phyloP scores from a whole-genome alignment of 2,329 filamentous ascomycete genomes.

The Fonsecaea pedrosoi region DNA sequence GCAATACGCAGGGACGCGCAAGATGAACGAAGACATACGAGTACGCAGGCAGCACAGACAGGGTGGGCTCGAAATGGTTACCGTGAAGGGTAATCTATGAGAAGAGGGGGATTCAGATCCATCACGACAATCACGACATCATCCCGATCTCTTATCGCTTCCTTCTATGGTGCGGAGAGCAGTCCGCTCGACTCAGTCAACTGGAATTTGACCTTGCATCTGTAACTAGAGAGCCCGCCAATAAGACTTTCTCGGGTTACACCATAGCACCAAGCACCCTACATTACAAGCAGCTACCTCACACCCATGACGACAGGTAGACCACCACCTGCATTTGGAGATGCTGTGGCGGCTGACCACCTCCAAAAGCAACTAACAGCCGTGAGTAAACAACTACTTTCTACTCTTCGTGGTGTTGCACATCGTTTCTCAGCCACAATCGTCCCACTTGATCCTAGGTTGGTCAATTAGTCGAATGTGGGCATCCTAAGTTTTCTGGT shows the following conservation, averaged over 20 bases:
- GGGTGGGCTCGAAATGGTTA: neutral
- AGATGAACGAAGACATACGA: neutral
- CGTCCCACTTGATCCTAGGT: neutral
- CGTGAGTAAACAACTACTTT: neutral
- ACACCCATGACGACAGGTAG: neutral
- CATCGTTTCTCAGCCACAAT: neutral
- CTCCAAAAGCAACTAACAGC: neutral
- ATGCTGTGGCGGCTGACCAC: neutral
- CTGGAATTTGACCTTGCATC: neutral
- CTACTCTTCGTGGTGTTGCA: neutral
- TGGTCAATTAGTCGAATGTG: neutral
- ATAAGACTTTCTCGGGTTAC: neutral
- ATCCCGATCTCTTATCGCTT: neutral
- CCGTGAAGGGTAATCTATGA: neutral
- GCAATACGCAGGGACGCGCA: neutral
- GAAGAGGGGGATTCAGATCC: neutral
- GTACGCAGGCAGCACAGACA: neutral
- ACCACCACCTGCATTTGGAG: neutral
- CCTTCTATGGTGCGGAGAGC: neutral
- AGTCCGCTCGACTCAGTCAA: neutral
- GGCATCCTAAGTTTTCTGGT: neutral
- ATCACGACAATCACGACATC: conserved; percentile 6
- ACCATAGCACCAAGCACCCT: neutral
- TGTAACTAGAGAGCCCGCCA: neutral
- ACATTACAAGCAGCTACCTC: neutral